phyloP scores from a whole-genome alignment of 2,329 filamentous ascomycete genomes.

The Tolypocladium album region DNA sequence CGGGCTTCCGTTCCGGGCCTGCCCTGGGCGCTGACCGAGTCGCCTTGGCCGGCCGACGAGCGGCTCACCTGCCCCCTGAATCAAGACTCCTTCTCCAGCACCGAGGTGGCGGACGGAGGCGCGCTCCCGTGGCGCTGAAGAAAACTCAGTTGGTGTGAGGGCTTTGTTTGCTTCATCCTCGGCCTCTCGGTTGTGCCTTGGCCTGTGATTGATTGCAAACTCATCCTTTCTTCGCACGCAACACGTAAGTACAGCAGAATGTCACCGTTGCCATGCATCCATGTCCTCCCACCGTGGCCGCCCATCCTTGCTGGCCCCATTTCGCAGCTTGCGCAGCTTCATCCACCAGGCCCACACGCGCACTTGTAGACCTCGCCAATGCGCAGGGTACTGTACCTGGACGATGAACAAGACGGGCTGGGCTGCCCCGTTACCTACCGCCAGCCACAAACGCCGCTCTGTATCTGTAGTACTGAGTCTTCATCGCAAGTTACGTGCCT shows the following conservation, averaged over 20 bases:
- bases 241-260: background rate
- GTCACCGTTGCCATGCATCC: background rate
- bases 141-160: constrained; percentile 4
- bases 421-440: background rate
- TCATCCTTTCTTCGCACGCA: background rate
- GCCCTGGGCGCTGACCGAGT: background rate
- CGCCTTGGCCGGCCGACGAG: background rate
- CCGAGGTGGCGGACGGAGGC: background rate
- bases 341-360: background rate
- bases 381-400: too few species aligned
- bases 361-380: background rate
- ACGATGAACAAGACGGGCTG: too few species aligned
- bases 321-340: background rate
- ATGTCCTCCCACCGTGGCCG: background rate
- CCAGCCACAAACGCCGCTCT: background rate
- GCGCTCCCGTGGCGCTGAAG: background rate
- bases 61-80: background rate
- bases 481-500: too few species aligned
- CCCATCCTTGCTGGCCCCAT: background rate
- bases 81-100: background rate
- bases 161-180: background rate
- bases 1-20: background rate
- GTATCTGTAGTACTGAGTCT: too few species aligned
- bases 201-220: background rate
- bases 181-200: background rate